A percentile compares a stretch with the other conserved stretches of the same genome.
Conservation (phyloP, 176 grass and related monocot genomes). For the Calamus simplicifolius region DNA sequence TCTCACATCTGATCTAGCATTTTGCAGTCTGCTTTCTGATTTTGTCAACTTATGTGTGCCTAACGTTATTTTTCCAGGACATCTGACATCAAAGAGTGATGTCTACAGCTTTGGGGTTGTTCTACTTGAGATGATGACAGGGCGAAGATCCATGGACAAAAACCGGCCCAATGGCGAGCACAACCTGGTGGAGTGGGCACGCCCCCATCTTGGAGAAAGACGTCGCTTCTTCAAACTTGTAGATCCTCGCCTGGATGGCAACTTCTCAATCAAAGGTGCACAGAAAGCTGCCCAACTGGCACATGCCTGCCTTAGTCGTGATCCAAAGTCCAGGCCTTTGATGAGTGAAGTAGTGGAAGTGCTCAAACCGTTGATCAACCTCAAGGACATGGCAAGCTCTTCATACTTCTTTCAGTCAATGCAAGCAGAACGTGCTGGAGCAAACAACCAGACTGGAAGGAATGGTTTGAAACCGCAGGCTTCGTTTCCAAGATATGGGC, state of each 20-base stretch:
- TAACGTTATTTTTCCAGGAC: slow-evolving; percentile 31
- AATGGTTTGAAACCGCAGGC: slow-evolving; percentile 56
- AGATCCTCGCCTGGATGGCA: slow-evolving; percentile 64
- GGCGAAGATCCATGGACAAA: slow-evolving; percentile 75
- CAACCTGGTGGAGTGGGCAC: slow-evolving; percentile 81
- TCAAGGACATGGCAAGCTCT: slow-evolving; percentile 85
- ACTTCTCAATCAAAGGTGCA: slow-evolving; percentile 70
- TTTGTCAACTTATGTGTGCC: too few species aligned
- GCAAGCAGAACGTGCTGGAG: slow-evolving; percentile 50
- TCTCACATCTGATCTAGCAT: neutral
- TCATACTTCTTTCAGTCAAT: slow-evolving; percentile 86
- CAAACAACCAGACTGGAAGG: slow-evolving; percentile 47
- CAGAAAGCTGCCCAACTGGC: slow-evolving; percentile 67
- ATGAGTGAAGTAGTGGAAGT: slow-evolving; percentile 96
- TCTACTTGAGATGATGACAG: slow-evolving; percentile 83
- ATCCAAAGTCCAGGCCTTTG: slow-evolving; percentile 55
- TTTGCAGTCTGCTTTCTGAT: slow-evolving; percentile 2
- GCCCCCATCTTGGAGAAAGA: slow-evolving; percentile 57
- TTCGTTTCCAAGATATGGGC: slow-evolving; percentile 49
- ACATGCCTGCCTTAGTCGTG: slow-evolving; percentile 55
- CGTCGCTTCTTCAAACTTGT: slow-evolving; percentile 69
- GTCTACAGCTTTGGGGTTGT: slow-evolving; percentile 79
- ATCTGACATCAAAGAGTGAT: slow-evolving; percentile 88
- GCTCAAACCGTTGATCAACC: slow-evolving; percentile 73
- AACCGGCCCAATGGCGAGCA: slow-evolving; percentile 93